A percentile compares a stretch with the other conserved stretches of the same genome.
These are phyloP conservation scores for Lavandula angustifolia DNA, from an alignment of 257 asterid species.

Conservation along the genomic window DNA sequence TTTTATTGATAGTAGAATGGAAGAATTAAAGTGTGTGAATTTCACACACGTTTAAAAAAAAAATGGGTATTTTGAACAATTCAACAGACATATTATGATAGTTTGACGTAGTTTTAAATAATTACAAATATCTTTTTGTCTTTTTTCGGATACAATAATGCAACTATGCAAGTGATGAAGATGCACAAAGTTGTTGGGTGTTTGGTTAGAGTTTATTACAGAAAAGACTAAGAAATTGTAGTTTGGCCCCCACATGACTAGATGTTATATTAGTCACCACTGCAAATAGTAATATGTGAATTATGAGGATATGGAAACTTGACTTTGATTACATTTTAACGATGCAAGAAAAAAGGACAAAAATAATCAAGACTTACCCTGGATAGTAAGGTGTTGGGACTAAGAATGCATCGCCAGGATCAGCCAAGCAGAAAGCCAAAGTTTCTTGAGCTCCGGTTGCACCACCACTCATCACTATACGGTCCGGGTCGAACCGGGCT, in stretches of 20 bases:
- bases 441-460: constrained; percentile 89
- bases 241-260: constrained; percentile 13
- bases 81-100: too few relatives aligned
- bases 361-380: constrained; percentile 42
- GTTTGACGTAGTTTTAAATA: too few relatives aligned
- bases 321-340: too few relatives aligned
- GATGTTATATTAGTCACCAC: not conserved
- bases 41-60: too few relatives aligned
- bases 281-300: too few relatives aligned
- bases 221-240: constrained; percentile 21
- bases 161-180: too few relatives aligned
- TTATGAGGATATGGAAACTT: not conserved
- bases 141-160: too few relatives aligned
- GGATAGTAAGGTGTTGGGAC: constrained; percentile 93
- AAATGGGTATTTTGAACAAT: too few relatives aligned
- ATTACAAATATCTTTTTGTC: too few relatives aligned
- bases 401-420: constrained; percentile 76
- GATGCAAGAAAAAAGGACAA: not conserved
- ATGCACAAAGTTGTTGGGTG: not conserved
- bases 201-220: constrained; percentile 14
- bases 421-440: constrained; percentile 81
- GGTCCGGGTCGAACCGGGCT: constrained; percentile 68
- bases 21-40: too few relatives aligned
- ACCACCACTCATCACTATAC: constrained; percentile 87
- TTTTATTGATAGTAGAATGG: too few relatives aligned